Percentiles rank a stretch among this genome's conserved stretches.
Conservation (phyloP, 2,329 filamentous ascomycete species). For the Dothideomycetes sp. region DNA sequence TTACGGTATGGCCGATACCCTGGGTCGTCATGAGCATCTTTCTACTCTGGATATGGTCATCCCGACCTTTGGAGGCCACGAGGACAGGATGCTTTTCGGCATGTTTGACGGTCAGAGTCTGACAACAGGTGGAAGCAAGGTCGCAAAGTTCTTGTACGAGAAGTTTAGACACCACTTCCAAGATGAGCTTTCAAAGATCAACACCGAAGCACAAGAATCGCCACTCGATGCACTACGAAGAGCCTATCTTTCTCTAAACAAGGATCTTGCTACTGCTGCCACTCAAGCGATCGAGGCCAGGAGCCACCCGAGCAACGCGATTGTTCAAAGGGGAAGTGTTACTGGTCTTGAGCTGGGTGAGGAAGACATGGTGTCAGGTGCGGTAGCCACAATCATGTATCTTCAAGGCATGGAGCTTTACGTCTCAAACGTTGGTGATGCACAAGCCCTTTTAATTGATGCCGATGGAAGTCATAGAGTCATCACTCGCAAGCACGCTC, state of each 20-base stretch:
- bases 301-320: slow-evolving; percentile 36
- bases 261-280: slow-evolving; percentile 80
- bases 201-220: slow-evolving; percentile 54
- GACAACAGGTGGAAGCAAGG: slow-evolving; percentile 82
- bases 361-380: slow-evolving; percentile 82
- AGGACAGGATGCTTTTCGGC: slow-evolving; percentile 84
- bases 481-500: slow-evolving; percentile 86
- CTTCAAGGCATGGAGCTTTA: slow-evolving; percentile 83
- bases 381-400: slow-evolving; percentile 86
- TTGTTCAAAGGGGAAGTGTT: slow-evolving; percentile 61
- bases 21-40: slow-evolving; percentile 87
- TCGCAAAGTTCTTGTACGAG: slow-evolving; percentile 93
- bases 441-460: slow-evolving; percentile 89
- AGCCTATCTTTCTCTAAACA: slow-evolving; percentile 83
- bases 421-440: slow-evolving; percentile 91
- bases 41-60: slow-evolving; percentile 95
- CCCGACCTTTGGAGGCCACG: slow-evolving; percentile 79
- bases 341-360: slow-evolving; percentile 71
- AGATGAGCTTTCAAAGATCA: slow-evolving; percentile 66
- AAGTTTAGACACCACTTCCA: slow-evolving; percentile 83
- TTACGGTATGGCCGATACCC: slow-evolving; percentile 94
- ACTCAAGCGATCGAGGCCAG: slow-evolving; percentile 72
- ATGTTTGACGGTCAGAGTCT: slow-evolving; percentile 92
- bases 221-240: slow-evolving; percentile 75
- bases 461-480: slow-evolving; percentile 76